Base-by-base conservation (phyloP, 768 basidiomycete species). In the Sporobolomyces phaffii region DNA sequence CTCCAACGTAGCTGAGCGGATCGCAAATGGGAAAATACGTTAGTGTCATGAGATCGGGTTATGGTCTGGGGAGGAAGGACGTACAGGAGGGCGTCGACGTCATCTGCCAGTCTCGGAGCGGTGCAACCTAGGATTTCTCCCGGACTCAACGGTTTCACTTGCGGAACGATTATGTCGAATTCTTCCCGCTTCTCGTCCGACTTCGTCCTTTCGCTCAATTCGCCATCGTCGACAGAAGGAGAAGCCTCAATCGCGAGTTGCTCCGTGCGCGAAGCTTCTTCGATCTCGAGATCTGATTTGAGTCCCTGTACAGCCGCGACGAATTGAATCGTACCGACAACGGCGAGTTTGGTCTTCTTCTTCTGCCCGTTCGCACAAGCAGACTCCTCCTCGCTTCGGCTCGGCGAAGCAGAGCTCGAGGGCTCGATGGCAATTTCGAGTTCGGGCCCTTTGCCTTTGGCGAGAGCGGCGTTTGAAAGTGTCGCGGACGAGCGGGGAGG, bases 301-400 rank as follows among this genome's bases (percentile, higher is more conserved):
- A 98, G 83, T 29, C 82, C 83, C 69, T 97, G 91, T 15, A 98
- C 81, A 15, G 94, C 90, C 10, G 93, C 86, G 26, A 93, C 91
- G 75, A 99, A 99, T 77, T 99, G 96, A 36, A 99, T 97, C 0
- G 96, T 99, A 0, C 93, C 97, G 0, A 99, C 96, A 31, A 98
- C 79, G 0, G 93, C 93, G 22, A 98, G 79, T 67, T 87, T 69
- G 31, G 57, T 62, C 53, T 33, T 52, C 44, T 51, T 54, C 17
- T 28, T 26, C 45, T 8, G 26, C 4, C 36, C 33, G 22, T 26
- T 43, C n/a, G 26, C n/a, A n/a, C n/a, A n/a, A n/a, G 29, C 40
- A 6, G 14, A 14, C 8, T 33, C 20, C 7, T 26, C 11, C 24
- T 26, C n/a, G 43, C 50, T 2, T 14, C 43, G 33, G 24, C 17